These are phyloP conservation scores for Posidonia australis DNA, from an alignment of 106 monocot genomes.

Conservation along the genomic window DNA sequence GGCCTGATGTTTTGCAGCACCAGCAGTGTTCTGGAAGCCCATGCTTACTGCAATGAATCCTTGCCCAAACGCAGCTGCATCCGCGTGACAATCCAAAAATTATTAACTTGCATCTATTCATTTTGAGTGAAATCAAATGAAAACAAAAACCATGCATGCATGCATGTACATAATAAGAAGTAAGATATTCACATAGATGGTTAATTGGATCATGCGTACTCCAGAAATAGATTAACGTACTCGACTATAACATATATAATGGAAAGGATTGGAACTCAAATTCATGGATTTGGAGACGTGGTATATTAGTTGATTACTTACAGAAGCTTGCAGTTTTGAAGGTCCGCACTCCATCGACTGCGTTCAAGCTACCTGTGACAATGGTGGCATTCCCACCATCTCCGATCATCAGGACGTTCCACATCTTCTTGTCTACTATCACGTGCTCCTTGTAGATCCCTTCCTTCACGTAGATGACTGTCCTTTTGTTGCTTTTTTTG, in stretches of 20 bases:
- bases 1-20: background rate
- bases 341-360: constrained; percentile 27
- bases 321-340: constrained; percentile 40
- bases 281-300: too few species aligned
- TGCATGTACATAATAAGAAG: too few species aligned
- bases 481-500: constrained; percentile 13
- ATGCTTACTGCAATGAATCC: constrained; percentile 1
- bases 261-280: too few species aligned
- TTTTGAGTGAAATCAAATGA: too few species aligned
- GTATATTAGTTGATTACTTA: constrained; percentile 6
- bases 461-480: constrained; percentile 49
- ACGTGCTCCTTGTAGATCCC: constrained; percentile 48
- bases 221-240: too few species aligned
- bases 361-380: constrained; percentile 34
- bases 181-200: too few species aligned
- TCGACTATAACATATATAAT: too few species aligned
- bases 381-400: constrained; percentile 33
- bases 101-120: too few species aligned
- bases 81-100: too few species aligned
- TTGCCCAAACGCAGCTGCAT: background rate
- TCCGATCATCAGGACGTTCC: constrained; percentile 37
- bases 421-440: constrained; percentile 17
- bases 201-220: background rate
- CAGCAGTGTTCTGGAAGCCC: constrained; percentile 1
- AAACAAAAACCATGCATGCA: too few species aligned